Base-by-base conservation (phyloP, 2,329 filamentous ascomycete genomes). In the Botryotinia narcissicola region DNA sequence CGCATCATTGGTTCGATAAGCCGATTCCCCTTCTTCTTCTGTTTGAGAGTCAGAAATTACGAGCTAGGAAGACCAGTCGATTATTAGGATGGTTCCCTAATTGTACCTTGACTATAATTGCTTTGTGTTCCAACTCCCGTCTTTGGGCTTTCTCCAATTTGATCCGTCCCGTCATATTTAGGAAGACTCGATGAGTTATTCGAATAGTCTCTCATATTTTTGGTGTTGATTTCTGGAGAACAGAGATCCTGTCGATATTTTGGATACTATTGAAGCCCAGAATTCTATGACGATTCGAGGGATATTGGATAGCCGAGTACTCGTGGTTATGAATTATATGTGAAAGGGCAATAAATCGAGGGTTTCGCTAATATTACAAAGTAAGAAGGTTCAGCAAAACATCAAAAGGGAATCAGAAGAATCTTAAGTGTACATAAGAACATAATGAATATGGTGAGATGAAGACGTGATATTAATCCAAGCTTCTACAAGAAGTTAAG, bases 1-100 rank as follows among this genome's bases (percentile, higher is more conserved):
- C 16, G 44, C 22, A 40, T 73, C 72, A 51, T 71, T 73, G 14
- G 72, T 73, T 67, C 35, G 72, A 61, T 72, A 72, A 20, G 62
- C 25, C 18, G 71, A 51, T 48, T 20, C 71, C 22, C 51, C 71
- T 7, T 69, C 71, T 69, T 54, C 40, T 69, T 57, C 42, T 54
- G 16, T 72, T n/a, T 16, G n/a, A 14, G 32, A 40, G 40, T 72
- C 32, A 72, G 71, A 35, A 61, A 46, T 25, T 16, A 57, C 10
- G 48, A 40, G 32, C 48, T 29, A 48, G 7, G 4, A 35, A 14
- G 29, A 22, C 40, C 22, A 35, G 29, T 12, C n/a, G 16, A 61
- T 12, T 16, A 20, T 29, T 29, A 51, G n/a, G 46, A 14, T 40
- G 29, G 32, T 48, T 57, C 12, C 29, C 7, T 57, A 40, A 22